phyloP scores from a whole-genome alignment of 1,284 basidiomycete genomes.

The Naganishia liquefaciens region DNA sequence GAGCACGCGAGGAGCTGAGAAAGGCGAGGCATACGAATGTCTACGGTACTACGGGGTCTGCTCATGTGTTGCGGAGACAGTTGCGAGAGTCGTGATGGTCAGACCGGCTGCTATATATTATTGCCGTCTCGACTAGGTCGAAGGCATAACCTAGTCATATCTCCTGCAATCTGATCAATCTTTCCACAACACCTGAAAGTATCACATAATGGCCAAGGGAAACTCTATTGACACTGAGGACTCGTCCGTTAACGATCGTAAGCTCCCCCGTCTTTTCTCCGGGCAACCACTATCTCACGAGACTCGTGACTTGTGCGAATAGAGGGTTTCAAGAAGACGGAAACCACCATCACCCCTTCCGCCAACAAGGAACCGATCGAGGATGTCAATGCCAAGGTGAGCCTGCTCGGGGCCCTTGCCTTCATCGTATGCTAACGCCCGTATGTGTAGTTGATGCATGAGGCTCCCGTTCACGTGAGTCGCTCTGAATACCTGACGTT shows the following conservation, averaged over 20 bases:
- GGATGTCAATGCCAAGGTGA: conserved; percentile 11
- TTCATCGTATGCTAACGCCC: background rate
- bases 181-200: no score
- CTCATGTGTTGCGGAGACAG: no score
- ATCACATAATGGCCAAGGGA: conserved; percentile 23
- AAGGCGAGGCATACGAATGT: no score
- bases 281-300: background rate
- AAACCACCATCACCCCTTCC: conserved; percentile 27
- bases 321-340: conserved; percentile 34
- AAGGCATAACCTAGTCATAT: no score
- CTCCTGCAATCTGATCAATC: no score
- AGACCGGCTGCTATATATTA: no score
- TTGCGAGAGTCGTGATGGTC: no score
- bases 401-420: background rate
- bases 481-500: background rate
- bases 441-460: conserved; percentile 24
- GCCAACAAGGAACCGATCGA: conserved; percentile 28
- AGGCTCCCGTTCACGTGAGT: conserved; percentile 31
- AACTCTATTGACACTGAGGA: conserved; percentile 22
- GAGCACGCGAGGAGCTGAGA: no score
- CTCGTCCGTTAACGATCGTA: conserved; percentile 30
- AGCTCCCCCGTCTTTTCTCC: background rate
- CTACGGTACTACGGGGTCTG: no score
- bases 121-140: no score
- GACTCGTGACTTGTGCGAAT: background rate